Conservation (phyloP, 2,329 filamentous ascomycete species). For the Ophiosphaerella narmari region DNA sequence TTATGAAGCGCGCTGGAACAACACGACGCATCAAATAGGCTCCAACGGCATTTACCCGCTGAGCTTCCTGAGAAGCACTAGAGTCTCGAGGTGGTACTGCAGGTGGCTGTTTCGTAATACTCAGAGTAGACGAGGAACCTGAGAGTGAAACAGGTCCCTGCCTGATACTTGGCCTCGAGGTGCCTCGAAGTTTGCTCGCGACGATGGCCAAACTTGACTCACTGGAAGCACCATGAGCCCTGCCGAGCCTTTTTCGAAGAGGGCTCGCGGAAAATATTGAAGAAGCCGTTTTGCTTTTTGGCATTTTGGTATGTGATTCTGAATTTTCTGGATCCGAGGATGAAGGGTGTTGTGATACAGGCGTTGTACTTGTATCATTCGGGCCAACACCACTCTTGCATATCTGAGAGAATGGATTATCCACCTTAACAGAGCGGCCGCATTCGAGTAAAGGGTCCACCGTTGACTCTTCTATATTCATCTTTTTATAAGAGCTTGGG, state of each 20-base stretch:
- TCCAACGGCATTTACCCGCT: slow-evolving; percentile 29
- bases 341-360: slow-evolving; percentile 16
- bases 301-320: slow-evolving; percentile 8
- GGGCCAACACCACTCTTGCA: slow-evolving; percentile 25
- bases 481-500: too few relatives aligned
- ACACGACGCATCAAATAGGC: slow-evolving; percentile 29
- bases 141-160: slow-evolving; percentile 25
- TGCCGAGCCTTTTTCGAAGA: slow-evolving; percentile 16
- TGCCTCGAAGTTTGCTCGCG: slow-evolving; percentile 17
- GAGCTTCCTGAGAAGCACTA: slow-evolving; percentile 40
- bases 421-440: neutral
- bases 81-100: slow-evolving; percentile 38
- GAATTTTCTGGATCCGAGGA: neutral
- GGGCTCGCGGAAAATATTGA: slow-evolving; percentile 7
- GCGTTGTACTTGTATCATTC: slow-evolving; percentile 21
- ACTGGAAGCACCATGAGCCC: slow-evolving; percentile 13
- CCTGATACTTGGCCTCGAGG: slow-evolving; percentile 28
- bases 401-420: slow-evolving; percentile 30
- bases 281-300: too few relatives aligned
- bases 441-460: too few relatives aligned
- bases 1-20: slow-evolving; percentile 17
- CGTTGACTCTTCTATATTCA: too few relatives aligned
- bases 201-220: slow-evolving; percentile 27
- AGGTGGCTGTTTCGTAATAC: slow-evolving; percentile 21
- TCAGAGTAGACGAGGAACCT: slow-evolving; percentile 29